Conservation (phyloP, 148 eudicot genomes). For the Vaccinium vitisidaea region DNA sequence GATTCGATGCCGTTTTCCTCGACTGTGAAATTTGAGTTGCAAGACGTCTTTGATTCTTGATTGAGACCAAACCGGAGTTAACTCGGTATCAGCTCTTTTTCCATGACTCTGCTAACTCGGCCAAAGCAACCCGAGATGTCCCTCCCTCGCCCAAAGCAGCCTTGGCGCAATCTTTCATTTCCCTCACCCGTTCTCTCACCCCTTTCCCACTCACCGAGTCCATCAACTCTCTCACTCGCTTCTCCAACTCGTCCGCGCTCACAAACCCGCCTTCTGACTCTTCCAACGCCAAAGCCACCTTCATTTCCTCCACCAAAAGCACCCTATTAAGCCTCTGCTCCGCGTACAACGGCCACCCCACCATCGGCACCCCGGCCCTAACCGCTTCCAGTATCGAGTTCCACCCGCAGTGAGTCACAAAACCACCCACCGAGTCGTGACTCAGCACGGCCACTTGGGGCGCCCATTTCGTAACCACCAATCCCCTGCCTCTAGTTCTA, state of each 20-base stretch:
- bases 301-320: slow-evolving; percentile 40
- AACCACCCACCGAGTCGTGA: slow-evolving; percentile 27
- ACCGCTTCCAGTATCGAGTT: slow-evolving; percentile 43
- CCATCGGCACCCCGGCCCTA: slow-evolving; percentile 38
- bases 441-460: slow-evolving; percentile 29
- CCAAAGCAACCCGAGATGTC: slow-evolving; percentile 26
- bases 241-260: slow-evolving; percentile 33
- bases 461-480: slow-evolving; percentile 30
- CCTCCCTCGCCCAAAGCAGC: slow-evolving; percentile 23
- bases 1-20: too few species aligned
- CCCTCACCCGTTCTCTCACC: slow-evolving; percentile 15
- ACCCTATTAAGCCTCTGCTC: slow-evolving; percentile 47
- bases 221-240: slow-evolving; percentile 37
- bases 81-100: neutral
- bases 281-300: slow-evolving; percentile 32
- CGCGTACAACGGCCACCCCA: slow-evolving; percentile 52
- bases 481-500: slow-evolving; percentile 25
- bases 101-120: slow-evolving; percentile 26
- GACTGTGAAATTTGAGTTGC: too few species aligned
- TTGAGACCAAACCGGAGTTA: neutral
- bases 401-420: slow-evolving; percentile 38
- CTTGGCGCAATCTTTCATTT: slow-evolving; percentile 17
- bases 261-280: slow-evolving; percentile 39
- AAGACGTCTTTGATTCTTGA: neutral
- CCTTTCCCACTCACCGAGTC: slow-evolving; percentile 23